Conservation (phyloP, 768 basidiomycete genomes). For the Hirschioporus abietinus region DNA sequence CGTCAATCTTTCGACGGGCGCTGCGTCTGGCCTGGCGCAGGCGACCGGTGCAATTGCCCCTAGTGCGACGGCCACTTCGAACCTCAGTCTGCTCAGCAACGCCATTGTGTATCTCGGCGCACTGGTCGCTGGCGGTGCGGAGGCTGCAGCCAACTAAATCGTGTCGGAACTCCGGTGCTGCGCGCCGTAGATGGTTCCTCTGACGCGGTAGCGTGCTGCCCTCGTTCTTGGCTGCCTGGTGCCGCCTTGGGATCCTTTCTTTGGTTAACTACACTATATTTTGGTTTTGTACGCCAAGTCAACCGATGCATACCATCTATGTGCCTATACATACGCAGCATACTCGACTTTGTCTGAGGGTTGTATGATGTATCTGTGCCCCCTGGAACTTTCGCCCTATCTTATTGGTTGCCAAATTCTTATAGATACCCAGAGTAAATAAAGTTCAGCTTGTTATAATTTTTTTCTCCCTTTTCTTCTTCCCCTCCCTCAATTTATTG, state of each 20-base stretch:
- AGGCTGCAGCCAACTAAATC: neutral
- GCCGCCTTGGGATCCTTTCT: neutral
- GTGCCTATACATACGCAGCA: neutral
- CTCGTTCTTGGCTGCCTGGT: neutral
- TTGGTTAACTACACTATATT: neutral
- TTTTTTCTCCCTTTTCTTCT: neutral
- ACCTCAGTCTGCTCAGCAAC: neutral
- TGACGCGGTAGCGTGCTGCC: neutral
- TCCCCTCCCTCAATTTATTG: neutral
- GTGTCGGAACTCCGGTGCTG: neutral
- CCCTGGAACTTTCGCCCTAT: neutral
- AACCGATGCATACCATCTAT: neutral
- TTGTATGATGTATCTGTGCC: neutral
- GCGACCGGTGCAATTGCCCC: neutral
- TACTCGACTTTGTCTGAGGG: neutral
- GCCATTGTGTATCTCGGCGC: neutral
- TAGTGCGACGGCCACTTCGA: neutral
- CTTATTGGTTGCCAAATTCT: neutral
- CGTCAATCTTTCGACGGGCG: neutral
- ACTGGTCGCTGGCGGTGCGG: neutral
- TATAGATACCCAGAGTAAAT: neutral
- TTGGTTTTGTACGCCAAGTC: neutral
- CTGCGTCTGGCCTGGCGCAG: conserved; percentile 1
- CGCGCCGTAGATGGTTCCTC: neutral
- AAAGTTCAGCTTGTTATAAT: neutral